A percentile compares a stretch with the other conserved stretches of the same genome.
These are phyloP conservation scores for Phytophthora pini DNA, from an alignment of 352 stramenopile genomes.

Conservation along the genomic window DNA sequence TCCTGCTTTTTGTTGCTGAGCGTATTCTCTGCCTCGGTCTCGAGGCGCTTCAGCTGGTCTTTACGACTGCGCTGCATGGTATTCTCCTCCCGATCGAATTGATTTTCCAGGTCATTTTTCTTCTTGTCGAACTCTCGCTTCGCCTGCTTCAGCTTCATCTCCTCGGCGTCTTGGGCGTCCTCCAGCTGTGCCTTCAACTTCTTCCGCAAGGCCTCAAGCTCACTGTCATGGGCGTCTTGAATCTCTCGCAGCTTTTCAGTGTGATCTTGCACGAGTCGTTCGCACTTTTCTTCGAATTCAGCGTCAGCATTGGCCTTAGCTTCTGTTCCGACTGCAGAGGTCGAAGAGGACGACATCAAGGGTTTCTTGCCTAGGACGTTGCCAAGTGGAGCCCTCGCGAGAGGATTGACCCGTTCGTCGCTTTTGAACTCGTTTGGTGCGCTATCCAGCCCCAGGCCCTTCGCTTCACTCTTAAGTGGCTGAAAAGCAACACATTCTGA, in stretches of 20 bases:
- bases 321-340: constrained; percentile 31
- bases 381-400: constrained; percentile 62
- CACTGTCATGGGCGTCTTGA: constrained; percentile 44
- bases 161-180: constrained; percentile 61
- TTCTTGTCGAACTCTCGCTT: constrained; percentile 76
- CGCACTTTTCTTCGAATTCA: constrained; percentile 63
- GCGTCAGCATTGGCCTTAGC: constrained; percentile 48
- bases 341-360: constrained; percentile 35
- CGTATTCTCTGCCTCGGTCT: constrained; percentile 52
- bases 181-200: constrained; percentile 58
- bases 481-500: constrained; percentile 2
- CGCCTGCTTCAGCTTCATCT: constrained; percentile 62
- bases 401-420: constrained; percentile 28
- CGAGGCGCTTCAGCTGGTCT: constrained; percentile 70
- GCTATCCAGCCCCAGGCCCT: constrained; percentile 21
- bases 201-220: constrained; percentile 46
- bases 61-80: constrained; percentile 56
- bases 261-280: constrained; percentile 54
- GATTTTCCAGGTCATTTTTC: constrained; percentile 68
- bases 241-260: constrained; percentile 41
- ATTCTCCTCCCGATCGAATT: constrained; percentile 73
- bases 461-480: constrained; percentile 44
- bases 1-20: constrained; percentile 62
- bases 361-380: constrained; percentile 60
- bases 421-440: constrained; percentile 17